Evolutionary conservation across 257 asterid species (phyloP).

Genomic region (Salvia miltiorrhiza): DNA sequence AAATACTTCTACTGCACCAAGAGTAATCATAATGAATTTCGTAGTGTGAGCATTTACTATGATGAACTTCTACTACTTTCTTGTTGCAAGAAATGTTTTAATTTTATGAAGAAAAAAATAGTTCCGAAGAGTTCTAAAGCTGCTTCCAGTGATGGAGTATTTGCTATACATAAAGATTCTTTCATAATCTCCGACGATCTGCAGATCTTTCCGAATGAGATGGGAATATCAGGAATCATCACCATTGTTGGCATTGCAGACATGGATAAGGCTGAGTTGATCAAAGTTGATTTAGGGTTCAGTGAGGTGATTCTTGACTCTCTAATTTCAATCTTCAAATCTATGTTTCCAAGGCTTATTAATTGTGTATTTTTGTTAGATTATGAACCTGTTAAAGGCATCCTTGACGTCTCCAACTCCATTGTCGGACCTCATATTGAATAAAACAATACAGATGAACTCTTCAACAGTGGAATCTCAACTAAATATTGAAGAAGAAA

Average conservation of each 20-base stretch:
- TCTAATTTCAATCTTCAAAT: background rate
- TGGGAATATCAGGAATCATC: background rate
- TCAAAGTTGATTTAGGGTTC: background rate
- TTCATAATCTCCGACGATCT: constrained; percentile 18
- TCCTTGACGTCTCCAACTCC: constrained; percentile 19
- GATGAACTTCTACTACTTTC: too few relatives aligned
- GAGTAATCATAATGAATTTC: too few relatives aligned
- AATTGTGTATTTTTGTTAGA: background rate
- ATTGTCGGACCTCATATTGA: constrained; percentile 14
- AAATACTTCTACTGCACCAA: background rate
- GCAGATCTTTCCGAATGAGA: background rate
- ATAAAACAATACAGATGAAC: background rate
- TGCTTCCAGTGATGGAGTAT: background rate
- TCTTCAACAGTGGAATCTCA: too few relatives aligned
- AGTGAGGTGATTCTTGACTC: constrained; percentile 13
- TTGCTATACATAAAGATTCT: background rate
- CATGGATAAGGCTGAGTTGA: background rate
- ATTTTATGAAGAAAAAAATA: too few relatives aligned
- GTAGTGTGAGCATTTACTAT: too few relatives aligned
- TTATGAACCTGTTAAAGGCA: constrained; percentile 16
- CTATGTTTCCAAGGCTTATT: too few relatives aligned
- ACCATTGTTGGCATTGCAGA: background rate
- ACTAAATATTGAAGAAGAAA: background rate
- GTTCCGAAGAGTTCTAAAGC: too few relatives aligned
- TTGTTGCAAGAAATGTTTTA: too few relatives aligned